Base-by-base conservation (phyloP, 225 moss, liverwort and hornwort genomes). In the Bryoerythrophyllum caledonicum region DNA sequence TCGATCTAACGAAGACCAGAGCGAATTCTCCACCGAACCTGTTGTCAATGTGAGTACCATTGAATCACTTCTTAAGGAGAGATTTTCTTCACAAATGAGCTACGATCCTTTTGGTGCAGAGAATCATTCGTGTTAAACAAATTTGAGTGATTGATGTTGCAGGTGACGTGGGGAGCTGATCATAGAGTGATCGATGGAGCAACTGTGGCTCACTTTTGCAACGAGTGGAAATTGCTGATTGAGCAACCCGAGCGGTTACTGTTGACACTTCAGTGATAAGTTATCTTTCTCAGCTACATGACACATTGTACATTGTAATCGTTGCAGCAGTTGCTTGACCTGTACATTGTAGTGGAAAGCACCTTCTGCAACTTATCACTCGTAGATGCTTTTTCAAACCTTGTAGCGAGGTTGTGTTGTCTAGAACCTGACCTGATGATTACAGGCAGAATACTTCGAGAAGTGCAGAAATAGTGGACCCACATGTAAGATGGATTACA, bases 121-220 rank as follows among this genome's bases (percentile, higher is more conserved):
- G 27, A 71, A 43, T 27, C 7, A 7, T 43, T 43, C 17, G 8
- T 59, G 27, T 49, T 10, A 12, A 8, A 8, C 38, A n/a, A 30
- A 32, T 5, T 17, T 9, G 10, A 49, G 10, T 15, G 23, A 19
- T 28, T 51, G 27, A 8, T 57, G 63, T 27, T 68, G 65, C 86
- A 99, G 99, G 91, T 95, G 37, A 99, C 99, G 0, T 99, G 90
- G 99, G 99, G 86, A 73, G 99, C 99, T 11, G 99, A 99, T 80
- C 99, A 99, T 69, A 82, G 99, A 73, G 93, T 99, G 60, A 81
- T 99, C 6, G 99, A 99, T 71, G 99, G 99, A 55, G 99, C 99
- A 15, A 95, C 93, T 46, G 93, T 95, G 56, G 99, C 95, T 53
- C 90, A 75, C 28, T 91, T 99, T 57, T 99, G 99, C 79, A 99